Conservation (phyloP, 257 asterid species). For the Ilex asprella region DNA sequence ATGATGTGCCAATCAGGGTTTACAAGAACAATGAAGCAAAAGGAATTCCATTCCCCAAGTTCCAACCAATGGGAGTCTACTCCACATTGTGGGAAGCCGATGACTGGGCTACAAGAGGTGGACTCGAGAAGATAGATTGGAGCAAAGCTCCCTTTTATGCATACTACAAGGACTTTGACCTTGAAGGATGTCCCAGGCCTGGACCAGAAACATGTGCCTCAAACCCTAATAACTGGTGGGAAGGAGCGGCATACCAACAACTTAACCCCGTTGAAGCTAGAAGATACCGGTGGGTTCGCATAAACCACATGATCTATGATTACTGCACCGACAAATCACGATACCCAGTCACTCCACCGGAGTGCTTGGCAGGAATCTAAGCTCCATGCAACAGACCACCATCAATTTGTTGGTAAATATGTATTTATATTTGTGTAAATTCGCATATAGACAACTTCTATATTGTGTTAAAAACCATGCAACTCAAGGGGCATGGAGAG, state of each 20-base stretch:
- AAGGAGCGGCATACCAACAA: constrained; percentile 46
- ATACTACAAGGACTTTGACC: constrained; percentile 74
- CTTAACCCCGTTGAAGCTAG: constrained; percentile 47
- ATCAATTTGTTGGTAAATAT: background rate
- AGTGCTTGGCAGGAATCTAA: constrained; percentile 52
- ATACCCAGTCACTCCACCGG: constrained; percentile 59
- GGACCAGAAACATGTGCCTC: constrained; percentile 61
- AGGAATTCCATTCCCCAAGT: constrained; percentile 66
- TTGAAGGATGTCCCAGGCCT: constrained; percentile 75
- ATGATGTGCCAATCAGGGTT: constrained; percentile 65
- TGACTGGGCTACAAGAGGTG: constrained; percentile 94
- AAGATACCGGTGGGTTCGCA: constrained; percentile 70
- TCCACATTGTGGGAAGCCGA: constrained; percentile 95
- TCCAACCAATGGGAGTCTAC: constrained; percentile 67
- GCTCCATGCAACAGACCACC: too few species aligned
- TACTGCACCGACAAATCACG: constrained; percentile 80
- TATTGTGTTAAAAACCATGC: constrained; percentile 18
- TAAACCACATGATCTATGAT: constrained; percentile 68
- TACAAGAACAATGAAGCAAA: constrained; percentile 70
- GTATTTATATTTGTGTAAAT: background rate
- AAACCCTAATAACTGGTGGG: constrained; percentile 73
- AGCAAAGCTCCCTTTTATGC: constrained; percentile 80
- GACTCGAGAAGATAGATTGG: constrained; percentile 81
- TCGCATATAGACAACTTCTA: background rate
- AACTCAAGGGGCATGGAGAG: constrained; percentile 15